phyloP scores from a whole-genome alignment of 768 basidiomycete species.

The Termitomyces sp. region DNA sequence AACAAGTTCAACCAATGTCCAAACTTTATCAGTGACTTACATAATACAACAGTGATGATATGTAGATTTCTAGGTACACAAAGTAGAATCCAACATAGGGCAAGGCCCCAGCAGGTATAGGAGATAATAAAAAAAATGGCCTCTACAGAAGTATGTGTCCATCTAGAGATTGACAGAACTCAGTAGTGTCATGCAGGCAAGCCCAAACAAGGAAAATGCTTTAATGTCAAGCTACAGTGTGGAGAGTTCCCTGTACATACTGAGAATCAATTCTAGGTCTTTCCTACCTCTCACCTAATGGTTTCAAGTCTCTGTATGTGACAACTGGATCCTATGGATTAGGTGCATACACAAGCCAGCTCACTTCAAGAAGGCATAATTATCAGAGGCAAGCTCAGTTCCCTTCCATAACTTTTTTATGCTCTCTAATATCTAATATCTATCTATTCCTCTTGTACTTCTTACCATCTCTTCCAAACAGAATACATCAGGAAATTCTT shows the following conservation, averaged over 20 bases:
- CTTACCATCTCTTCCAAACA: background rate
- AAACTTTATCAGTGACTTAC: too few relatives aligned
- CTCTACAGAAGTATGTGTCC: conserved; percentile 15
- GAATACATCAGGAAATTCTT: too few relatives aligned
- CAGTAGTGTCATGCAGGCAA: conserved; percentile 10
- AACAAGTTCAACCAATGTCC: too few relatives aligned
- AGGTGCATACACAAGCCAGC: conserved; percentile 37
- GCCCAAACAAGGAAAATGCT: conserved; percentile 9
- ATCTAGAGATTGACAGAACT: background rate
- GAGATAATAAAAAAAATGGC: too few relatives aligned
- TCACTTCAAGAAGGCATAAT: conserved; percentile 9
- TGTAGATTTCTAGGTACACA: too few relatives aligned
- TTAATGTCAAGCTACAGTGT: conserved; percentile 18
- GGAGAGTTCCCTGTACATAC: conserved; percentile 16
- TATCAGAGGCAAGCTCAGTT: conserved; percentile 21
- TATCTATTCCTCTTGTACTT: background rate
- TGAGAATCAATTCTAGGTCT: background rate
- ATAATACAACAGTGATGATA: too few relatives aligned
- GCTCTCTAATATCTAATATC: background rate
- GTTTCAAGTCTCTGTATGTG: conserved; percentile 31
- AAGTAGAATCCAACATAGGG: too few relatives aligned
- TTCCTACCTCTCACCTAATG: background rate
- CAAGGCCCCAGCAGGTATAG: too few relatives aligned
- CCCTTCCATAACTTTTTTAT: background rate
- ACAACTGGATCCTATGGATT: conserved; percentile 33